Conservation (phyloP, 2,329 filamentous ascomycete species). For the Xylariaceae sp. region DNA sequence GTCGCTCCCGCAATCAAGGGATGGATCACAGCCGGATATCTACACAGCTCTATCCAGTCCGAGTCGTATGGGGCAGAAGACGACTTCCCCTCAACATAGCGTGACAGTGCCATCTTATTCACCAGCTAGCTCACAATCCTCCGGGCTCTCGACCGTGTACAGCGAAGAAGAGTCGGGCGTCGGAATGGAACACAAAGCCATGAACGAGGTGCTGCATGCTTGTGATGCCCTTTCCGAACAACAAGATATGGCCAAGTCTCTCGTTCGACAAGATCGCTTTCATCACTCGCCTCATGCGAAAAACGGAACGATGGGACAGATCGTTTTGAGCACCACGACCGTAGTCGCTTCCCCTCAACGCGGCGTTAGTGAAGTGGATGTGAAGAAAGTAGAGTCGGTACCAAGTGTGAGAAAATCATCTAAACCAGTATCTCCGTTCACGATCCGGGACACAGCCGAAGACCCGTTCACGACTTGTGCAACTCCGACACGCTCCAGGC, state of each 20-base stretch:
- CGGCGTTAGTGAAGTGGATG: background rate
- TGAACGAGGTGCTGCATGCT: conserved; percentile 9
- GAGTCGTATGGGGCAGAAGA: conserved; percentile 29
- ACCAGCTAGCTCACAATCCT: conserved; percentile 43
- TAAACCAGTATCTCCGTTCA: conserved; percentile 12
- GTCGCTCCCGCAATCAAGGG: conserved; percentile 23
- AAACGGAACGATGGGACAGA: conserved; percentile 13
- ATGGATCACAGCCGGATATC: conserved; percentile 31
- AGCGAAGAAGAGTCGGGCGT: conserved; percentile 44
- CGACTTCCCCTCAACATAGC: background rate
- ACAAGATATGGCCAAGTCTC: background rate
- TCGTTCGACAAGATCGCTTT: background rate
- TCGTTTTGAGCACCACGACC: background rate
- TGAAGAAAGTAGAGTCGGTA: background rate
- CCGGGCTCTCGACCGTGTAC: conserved; percentile 54
- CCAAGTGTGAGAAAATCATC: background rate
- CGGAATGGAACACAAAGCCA: conserved; percentile 8
- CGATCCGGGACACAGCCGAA: conserved; percentile 13
- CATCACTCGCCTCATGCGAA: conserved; percentile 1
- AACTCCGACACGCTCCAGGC: conserved; percentile 12
- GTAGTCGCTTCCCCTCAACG: background rate
- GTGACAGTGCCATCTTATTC: conserved; percentile 18
- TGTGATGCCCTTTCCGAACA: conserved; percentile 9
- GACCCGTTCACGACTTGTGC: conserved; percentile 24
- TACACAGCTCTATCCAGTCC: conserved; percentile 42